phyloP scores from a whole-genome alignment of 768 basidiomycete genomes.

The Holtermanniella nyarrowii region DNA sequence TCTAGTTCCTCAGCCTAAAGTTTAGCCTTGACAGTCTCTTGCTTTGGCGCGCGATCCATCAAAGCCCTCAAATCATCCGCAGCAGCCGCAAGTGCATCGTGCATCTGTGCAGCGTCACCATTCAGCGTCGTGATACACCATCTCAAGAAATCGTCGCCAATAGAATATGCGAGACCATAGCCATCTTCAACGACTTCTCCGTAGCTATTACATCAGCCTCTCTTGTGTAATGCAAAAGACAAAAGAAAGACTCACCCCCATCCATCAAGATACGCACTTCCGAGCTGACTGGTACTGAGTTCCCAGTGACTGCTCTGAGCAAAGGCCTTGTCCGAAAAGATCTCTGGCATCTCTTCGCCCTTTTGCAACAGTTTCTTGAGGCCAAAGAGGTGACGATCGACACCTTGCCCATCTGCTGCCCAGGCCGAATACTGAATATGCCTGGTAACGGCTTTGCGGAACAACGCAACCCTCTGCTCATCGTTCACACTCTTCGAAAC shows the following conservation, averaged over 20 bases:
- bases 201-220: slow-evolving; percentile 5
- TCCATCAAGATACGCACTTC: slow-evolving; percentile 69
- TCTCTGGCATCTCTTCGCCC: slow-evolving; percentile 60
- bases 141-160: slow-evolving; percentile 69
- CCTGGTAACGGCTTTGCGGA: slow-evolving; percentile 63
- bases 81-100: slow-evolving; percentile 67
- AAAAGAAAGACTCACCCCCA: slow-evolving; percentile 62
- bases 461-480: slow-evolving; percentile 53
- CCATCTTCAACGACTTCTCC: slow-evolving; percentile 76
- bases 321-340: slow-evolving; percentile 67
- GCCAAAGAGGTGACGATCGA: slow-evolving; percentile 91
- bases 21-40: slow-evolving; percentile 34
- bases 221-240: neutral
- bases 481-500: slow-evolving; percentile 30
- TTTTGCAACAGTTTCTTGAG: slow-evolving; percentile 61
- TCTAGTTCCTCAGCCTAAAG: slow-evolving; percentile 14
- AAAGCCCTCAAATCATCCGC: slow-evolving; percentile 65
- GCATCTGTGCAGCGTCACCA: slow-evolving; percentile 55
- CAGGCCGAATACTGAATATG: slow-evolving; percentile 80
- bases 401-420: slow-evolving; percentile 89
- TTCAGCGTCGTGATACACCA: slow-evolving; percentile 85
- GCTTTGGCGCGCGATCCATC: slow-evolving; percentile 59
- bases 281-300: slow-evolving; percentile 79
- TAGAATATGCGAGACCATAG: slow-evolving; percentile 82
- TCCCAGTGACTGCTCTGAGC: slow-evolving; percentile 75